Evolutionary conservation across 108 stramenopile species (phyloP).

Genomic region (Stephanodiscus triporus): DNA sequence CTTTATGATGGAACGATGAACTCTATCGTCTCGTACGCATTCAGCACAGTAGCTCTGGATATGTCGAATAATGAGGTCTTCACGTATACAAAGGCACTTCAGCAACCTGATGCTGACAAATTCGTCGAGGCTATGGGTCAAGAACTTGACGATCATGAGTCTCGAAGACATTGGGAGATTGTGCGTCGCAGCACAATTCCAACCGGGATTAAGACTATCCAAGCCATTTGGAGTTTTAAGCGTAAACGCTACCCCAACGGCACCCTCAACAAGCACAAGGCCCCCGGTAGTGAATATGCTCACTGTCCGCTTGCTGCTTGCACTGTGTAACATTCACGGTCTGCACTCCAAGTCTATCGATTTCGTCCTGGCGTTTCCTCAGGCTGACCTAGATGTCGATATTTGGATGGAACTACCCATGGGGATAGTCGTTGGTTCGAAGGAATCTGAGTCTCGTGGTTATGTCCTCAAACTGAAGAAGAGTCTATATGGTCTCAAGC

Average conservation of each 20-base stretch:
- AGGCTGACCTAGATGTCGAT: no score
- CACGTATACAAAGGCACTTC: conserved; percentile 18
- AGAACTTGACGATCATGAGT: conserved; percentile 1
- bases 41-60: neutral
- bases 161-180: conserved; percentile 11
- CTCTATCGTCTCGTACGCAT: neutral
- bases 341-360: no score
- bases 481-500: conserved; percentile 26
- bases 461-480: no score
- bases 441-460: neutral
- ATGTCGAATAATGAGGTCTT: neutral
- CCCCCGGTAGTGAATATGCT: conserved; percentile 37
- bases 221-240: conserved; percentile 22
- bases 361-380: no score
- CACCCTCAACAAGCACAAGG: conserved; percentile 3
- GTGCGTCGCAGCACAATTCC: conserved; percentile 6
- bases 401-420: no score
- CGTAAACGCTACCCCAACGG: conserved; percentile 6
- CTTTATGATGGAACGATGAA: conserved; percentile 13
- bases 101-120: conserved; percentile 10
- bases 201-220: neutral
- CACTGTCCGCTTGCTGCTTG: neutral
- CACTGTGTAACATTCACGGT: conserved; percentile 5
- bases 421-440: no score
- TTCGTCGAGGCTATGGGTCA: conserved; percentile 7